Evolutionary conservation across 495 filamentous ascomycete genomes (phyloP), one percentile per base, ranked within the genome.

Genomic region (Aspergillus leporis): DNA sequence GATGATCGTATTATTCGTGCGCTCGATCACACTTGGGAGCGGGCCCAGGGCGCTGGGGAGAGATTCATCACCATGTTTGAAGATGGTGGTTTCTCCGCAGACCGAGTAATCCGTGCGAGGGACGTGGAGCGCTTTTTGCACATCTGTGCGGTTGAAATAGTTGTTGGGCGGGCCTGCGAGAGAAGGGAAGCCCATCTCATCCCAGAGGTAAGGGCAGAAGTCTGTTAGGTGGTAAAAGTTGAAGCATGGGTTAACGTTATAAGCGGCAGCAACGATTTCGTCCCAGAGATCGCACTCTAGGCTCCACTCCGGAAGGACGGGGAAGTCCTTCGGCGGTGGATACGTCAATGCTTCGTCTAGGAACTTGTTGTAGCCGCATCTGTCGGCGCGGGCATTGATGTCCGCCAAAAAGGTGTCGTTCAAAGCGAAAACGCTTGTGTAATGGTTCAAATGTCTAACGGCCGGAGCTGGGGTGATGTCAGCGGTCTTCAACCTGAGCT

Each of bases 121-220:
- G 16, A 85, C 86, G 62, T 93, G 83, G 58, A 92, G 85, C n/a
- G 87, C 88, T 12, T 77, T 70, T 53, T 93, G 86, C 8, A 94
- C 90, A 60, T 91, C 89, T 4, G 78, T 78, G 22, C 87, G 81
- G 72, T 93, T 89, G 77, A 95, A 93, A 78, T 93, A 93, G 53
- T 89, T 74, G 22, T 72, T 61, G 0, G 84, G 78, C 16, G 86
- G 85, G 7, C 66, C 70, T 1, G 81, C 84, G 2, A 80, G 62
- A 10, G 86, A 87, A 0, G 88, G 85, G 69, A 90, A 92, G 23
- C 89, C 91, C 50, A 93, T 85, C 0, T 87, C 82, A 60, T 89
- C 84, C 84, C 82, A 91, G 3, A 88, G 78, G 41, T 87, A 71
- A 0, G 90, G 90, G 69, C 90, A 94, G 40, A 84, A 90, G 56